Percentiles rank a stretch among this genome's conserved stretches.
phyloP scores from a whole-genome alignment of 331 rosid species.

The Stylosanthes scabra region DNA sequence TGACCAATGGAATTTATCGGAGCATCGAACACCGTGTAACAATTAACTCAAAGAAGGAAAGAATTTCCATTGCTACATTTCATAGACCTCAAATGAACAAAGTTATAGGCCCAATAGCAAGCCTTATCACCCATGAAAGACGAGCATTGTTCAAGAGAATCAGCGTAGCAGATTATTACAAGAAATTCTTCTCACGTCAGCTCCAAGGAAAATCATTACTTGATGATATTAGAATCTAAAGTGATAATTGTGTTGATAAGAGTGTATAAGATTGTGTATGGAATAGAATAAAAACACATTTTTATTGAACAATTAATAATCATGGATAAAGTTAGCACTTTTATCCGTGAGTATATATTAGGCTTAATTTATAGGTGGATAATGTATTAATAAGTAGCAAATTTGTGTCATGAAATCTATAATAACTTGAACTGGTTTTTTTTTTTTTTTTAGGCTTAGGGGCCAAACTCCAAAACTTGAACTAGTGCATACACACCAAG shows the following conservation, averaged over 20 bases:
- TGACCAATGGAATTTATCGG: slow-evolving; percentile 33
- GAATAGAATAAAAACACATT: too few relatives aligned
- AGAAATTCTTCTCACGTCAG: slow-evolving; percentile 16
- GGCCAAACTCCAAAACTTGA: too few relatives aligned
- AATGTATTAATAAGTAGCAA: too few relatives aligned
- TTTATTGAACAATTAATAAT: too few relatives aligned
- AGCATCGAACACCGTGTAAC: slow-evolving; percentile 25
- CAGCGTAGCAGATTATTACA: slow-evolving; percentile 3
- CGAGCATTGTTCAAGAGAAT: slow-evolving; percentile 8
- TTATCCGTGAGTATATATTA: too few relatives aligned
- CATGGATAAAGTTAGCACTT: too few relatives aligned
- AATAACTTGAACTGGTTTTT: too few relatives aligned
- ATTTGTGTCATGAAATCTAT: too few relatives aligned
- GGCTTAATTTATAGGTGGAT: too few relatives aligned
- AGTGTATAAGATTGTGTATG: too few relatives aligned
- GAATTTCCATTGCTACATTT: slow-evolving; percentile 28
- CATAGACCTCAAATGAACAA: not conserved
- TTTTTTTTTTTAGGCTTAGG: too few relatives aligned
- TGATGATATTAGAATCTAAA: slow-evolving; percentile 1
- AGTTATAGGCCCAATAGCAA: slow-evolving; percentile 16
- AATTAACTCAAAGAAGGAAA: slow-evolving; percentile 25
- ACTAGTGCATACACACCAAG: too few relatives aligned
- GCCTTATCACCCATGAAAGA: slow-evolving; percentile 16
- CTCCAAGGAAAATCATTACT: slow-evolving; percentile 18
- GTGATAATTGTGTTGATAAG: not conserved